A percentile compares a stretch with the other conserved stretches of the same genome.
These are phyloP conservation scores for Phytophthora pini DNA, from an alignment of 352 stramenopile genomes.

Conservation along the genomic window DNA sequence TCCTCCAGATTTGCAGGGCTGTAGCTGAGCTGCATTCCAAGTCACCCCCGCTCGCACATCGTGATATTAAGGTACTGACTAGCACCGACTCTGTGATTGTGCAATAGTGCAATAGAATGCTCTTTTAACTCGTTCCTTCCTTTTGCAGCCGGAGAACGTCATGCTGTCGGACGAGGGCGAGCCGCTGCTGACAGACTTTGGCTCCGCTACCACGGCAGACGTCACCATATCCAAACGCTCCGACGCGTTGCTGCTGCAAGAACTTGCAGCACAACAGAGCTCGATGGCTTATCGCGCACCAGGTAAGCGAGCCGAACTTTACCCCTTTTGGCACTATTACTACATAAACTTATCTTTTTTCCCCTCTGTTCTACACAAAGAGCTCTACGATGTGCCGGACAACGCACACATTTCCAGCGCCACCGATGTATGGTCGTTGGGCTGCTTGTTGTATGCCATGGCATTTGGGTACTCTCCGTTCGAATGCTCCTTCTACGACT, in stretches of 20 bases:
- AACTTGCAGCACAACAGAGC: constrained; percentile 82
- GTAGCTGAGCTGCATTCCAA: constrained; percentile 80
- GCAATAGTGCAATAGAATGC: not conserved
- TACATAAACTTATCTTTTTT: not conserved
- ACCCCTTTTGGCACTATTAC: not conserved
- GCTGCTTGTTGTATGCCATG: constrained; percentile 89
- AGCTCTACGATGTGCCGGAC: constrained; percentile 89
- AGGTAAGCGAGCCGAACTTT: constrained; percentile 40
- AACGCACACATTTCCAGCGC: constrained; percentile 69
- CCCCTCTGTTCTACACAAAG: constrained; percentile 26
- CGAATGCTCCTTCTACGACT: constrained; percentile 85
- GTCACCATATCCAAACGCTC: constrained; percentile 70
- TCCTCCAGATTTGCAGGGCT: constrained; percentile 82
- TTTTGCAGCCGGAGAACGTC: constrained; percentile 84
- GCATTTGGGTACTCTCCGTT: constrained; percentile 91
- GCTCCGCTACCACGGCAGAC: constrained; percentile 71
- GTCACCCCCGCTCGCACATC: constrained; percentile 77
- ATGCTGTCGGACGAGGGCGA: constrained; percentile 81
- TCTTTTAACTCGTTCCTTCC: constrained; percentile 10
- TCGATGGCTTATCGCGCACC: constrained; percentile 90
- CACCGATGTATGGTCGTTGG: constrained; percentile 92
- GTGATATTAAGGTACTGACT: constrained; percentile 83
- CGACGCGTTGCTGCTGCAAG: constrained; percentile 86
- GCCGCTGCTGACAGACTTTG: constrained; percentile 91
- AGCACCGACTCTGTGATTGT: not conserved